Percentiles rank a stretch among this genome's conserved stretches.
Conservation (phyloP, 768 basidiomycete genomes). For the Leccinellum rugosiceps region DNA sequence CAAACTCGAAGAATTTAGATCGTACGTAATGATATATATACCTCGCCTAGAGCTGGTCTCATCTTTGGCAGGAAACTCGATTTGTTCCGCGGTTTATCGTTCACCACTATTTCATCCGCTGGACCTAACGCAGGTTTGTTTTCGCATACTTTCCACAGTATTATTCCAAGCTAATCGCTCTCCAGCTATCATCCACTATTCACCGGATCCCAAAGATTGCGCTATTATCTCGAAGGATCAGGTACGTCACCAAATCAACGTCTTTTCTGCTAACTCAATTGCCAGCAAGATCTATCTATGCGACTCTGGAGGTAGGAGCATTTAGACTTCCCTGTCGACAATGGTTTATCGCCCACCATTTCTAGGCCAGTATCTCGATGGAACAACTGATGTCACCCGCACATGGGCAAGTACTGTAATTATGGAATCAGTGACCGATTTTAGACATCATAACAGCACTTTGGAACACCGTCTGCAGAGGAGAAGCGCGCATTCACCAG, state of each 20-base stretch:
- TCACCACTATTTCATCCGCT: slow-evolving; percentile 87
- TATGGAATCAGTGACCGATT: not conserved
- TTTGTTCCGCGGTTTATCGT: slow-evolving; percentile 84
- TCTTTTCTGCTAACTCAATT: slow-evolving; percentile 34
- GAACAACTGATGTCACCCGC: slow-evolving; percentile 93
- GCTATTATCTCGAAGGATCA: slow-evolving; percentile 74
- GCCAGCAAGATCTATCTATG: slow-evolving; percentile 63
- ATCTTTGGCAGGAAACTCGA: slow-evolving; percentile 56
- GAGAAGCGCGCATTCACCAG: slow-evolving; percentile 89
- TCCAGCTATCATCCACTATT: slow-evolving; percentile 90
- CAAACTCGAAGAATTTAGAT: slow-evolving; percentile 74
- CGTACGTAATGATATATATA: slow-evolving; percentile 46
- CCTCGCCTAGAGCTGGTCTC: not conserved
- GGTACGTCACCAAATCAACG: slow-evolving; percentile 32
- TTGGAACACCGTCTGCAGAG: slow-evolving; percentile 77
- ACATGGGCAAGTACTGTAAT: slow-evolving; percentile 60
- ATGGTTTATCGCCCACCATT: not conserved
- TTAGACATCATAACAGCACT: slow-evolving; percentile 55
- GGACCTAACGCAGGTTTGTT: slow-evolving; percentile 85
- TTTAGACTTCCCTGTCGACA: not conserved
- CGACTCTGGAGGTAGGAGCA: slow-evolving; percentile 73
- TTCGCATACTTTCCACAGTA: not conserved
- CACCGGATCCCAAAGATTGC: slow-evolving; percentile 70
- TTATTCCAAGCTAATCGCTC: not conserved
- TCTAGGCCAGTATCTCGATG: slow-evolving; percentile 80